Evolutionary conservation across 2,329 filamentous ascomycete genomes (phyloP).

Genomic region (Fusarium citri): DNA sequence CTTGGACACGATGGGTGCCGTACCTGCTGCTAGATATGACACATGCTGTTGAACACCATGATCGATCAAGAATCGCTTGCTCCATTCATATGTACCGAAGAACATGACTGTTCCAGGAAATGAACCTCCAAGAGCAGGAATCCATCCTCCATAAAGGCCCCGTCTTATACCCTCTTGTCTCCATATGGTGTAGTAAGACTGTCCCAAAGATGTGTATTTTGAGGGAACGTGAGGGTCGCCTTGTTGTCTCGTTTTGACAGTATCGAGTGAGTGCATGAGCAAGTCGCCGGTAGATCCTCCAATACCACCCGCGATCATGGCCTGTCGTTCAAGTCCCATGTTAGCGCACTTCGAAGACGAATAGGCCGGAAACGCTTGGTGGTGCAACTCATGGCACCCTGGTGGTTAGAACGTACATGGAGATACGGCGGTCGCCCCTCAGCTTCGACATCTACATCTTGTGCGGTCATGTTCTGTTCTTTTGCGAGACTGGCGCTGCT

Average conservation of each 20-base stretch:
- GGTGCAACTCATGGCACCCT: neutral
- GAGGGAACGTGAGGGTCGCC: slow-evolving; percentile 93
- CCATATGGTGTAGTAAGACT: slow-evolving; percentile 92
- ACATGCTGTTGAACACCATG: slow-evolving; percentile 82
- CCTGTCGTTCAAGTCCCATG: slow-evolving; percentile 60
- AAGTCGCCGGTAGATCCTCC: slow-evolving; percentile 95
- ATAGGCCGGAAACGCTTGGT: slow-evolving; percentile 1
- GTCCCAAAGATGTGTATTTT: slow-evolving; percentile 90
- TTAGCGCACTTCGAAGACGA: slow-evolving; percentile 35
- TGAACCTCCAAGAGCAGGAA: slow-evolving; percentile 89
- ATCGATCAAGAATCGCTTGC: slow-evolving; percentile 90
- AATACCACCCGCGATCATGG: slow-evolving; percentile 94
- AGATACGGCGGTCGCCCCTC: slow-evolving; percentile 59
- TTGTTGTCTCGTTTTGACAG: slow-evolving; percentile 97
- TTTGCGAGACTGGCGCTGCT: slow-evolving; percentile 36
- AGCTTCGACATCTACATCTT: slow-evolving; percentile 55
- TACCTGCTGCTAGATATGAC: slow-evolving; percentile 87
- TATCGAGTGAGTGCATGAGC: slow-evolving; percentile 98
- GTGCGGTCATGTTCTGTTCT: slow-evolving; percentile 51
- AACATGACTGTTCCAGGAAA: slow-evolving; percentile 95
- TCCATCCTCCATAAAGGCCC: slow-evolving; percentile 93
- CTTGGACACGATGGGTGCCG: slow-evolving; percentile 21
- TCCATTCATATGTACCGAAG: slow-evolving; percentile 96
- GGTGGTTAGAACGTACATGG: slow-evolving; percentile 51
- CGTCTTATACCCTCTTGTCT: slow-evolving; percentile 88